Evolutionary conservation across 805 yeast species (phyloP), one percentile per base, ranked within the genome.

Genomic region (Priceomyces castillae): DNA sequence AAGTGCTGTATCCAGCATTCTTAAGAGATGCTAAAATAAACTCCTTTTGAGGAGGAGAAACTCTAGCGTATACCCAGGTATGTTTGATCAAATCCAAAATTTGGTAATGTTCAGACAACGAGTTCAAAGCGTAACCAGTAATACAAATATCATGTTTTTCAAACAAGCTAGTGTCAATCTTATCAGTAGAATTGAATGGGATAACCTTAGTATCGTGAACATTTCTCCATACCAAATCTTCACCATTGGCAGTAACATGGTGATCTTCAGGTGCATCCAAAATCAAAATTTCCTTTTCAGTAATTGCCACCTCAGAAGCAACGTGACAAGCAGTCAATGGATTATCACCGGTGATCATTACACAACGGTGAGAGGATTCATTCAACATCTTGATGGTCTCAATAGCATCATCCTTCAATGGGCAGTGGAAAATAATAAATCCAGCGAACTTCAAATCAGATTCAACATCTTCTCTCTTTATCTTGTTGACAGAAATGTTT

Each of bases 311-410:
- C 66, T 89, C 96, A 55, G 83, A 82, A 17, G 98, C 98, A 54
- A 94, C 99, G 62, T 92, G 97, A 48, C 94, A 94, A 25, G 99
- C 99, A 52, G 99, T 94, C 60, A 94, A 78, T 31, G 99, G 97
- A 65, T 92, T 94, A 68, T 94, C 99, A 75, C 99, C 99, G 39
- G 99, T 94, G 54, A 94, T 94, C 99, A 94, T 94, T 34, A 94
- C 81, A 62, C 89, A 87, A 62, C 99, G 89, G 65, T 94, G 99
- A 42, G 92, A 81, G 1, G 97, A 90, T 60, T 89, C 95, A 66
- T 89, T 92, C 65, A 94, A 76, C 97, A 90, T 92, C 58, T 80
- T 75, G 53, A 94, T 82, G 33, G 96, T 85, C 53, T 82, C 95
- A 61, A 88, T 72, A 30, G 99, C 99, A 69, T 94, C 99, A 30